Evolutionary conservation across 2,329 filamentous ascomycete genomes (phyloP), one percentile per base, ranked within the genome.

Genomic region (Dothideomycetes sp.): DNA sequence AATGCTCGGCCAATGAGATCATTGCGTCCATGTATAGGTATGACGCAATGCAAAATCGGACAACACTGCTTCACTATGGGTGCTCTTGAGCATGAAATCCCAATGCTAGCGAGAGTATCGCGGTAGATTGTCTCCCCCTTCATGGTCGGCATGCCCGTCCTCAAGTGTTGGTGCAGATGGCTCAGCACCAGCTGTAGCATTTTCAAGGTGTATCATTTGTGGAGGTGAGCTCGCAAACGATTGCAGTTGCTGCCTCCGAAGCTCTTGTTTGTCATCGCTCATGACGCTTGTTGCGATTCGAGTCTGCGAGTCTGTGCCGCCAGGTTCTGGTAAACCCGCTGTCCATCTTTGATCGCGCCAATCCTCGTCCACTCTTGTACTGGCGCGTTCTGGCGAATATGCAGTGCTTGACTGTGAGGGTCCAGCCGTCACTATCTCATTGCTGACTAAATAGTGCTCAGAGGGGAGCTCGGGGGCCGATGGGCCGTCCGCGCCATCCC

Each of bases 261-360:
- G 64, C 55, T 93, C 85, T 49, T 80, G 77, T 57, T 93, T 91
- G 57, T 93, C 88, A 40, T 91, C 84, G 11, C 61, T 65, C 3
- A 7, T 12, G 22, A 27, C 22, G 22, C 22, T 7, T 27, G 22
- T 7, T 41, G 35, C 34, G 42, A 45, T 34, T 24, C 4, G 17
- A 53, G 51, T n/a, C n/a, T n/a, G n/a, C n/a, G n/a, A n/a, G n/a
- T n/a, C n/a, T n/a, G n/a, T n/a, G n/a, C n/a, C n/a, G n/a, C n/a
- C n/a, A n/a, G n/a, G n/a, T n/a, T n/a, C n/a, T n/a, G n/a, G n/a
- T n/a, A n/a, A n/a, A n/a, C n/a, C n/a, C n/a, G n/a, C n/a, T n/a
- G n/a, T n/a, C n/a, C n/a, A n/a, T n/a, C n/a, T n/a, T n/a, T n/a
- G n/a, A n/a, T n/a, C n/a, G n/a, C n/a, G n/a, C n/a, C n/a, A n/a